Evolutionary conservation across 1,139 yeast genomes (phyloP).

Genomic region (Meyerozyma sp.): DNA sequence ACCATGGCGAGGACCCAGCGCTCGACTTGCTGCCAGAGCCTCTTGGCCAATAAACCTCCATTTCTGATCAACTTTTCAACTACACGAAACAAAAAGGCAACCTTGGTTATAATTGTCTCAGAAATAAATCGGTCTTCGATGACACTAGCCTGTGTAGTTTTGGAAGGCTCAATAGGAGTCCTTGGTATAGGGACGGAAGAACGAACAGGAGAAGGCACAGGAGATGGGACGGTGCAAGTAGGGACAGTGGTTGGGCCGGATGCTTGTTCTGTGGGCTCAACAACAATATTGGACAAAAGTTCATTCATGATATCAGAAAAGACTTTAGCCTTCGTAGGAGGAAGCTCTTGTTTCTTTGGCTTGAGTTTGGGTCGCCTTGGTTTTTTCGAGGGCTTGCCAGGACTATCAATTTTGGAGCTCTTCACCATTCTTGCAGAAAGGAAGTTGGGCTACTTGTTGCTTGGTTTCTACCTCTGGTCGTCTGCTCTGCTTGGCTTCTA

Average conservation of each 20-base stretch:
- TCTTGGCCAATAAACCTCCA: background rate
- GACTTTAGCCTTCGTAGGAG: background rate
- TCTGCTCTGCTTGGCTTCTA: too few species aligned
- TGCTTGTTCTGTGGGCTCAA: background rate
- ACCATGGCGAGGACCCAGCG: background rate
- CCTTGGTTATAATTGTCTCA: too few species aligned
- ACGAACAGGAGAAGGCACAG: background rate
- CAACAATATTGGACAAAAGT: background rate
- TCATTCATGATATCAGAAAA: background rate
- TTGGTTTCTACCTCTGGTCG: too few species aligned
- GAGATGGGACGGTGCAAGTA: background rate
- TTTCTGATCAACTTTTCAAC: background rate
- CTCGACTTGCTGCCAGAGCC: background rate
- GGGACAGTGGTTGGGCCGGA: background rate
- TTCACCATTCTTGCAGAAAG: too few species aligned
- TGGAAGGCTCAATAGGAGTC: too few species aligned
- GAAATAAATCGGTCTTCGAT: too few species aligned
- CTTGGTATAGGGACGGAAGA: too few species aligned
- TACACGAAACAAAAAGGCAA: background rate
- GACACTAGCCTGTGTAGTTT: too few species aligned
- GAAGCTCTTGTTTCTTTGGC: background rate
- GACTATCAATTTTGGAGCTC: too few species aligned
- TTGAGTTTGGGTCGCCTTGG: background rate
- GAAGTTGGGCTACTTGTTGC: too few species aligned
- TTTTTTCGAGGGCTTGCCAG: background rate